These are phyloP conservation scores for Herpotrichia juniperi DNA, from an alignment of 2,329 filamentous ascomycete genomes.

Conservation along the genomic window DNA sequence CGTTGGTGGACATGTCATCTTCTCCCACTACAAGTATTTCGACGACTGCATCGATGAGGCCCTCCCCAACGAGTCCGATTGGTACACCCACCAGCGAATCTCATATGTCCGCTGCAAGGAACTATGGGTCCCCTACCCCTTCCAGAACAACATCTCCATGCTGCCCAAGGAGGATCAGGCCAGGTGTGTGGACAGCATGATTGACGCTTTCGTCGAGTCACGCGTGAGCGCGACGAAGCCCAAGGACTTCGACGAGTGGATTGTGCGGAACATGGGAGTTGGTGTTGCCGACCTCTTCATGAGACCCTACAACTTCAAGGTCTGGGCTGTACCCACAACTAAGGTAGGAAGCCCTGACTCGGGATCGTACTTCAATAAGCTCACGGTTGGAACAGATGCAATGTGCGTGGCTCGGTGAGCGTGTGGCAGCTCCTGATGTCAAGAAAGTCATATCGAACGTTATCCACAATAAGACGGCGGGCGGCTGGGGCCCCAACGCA, in stretches of 20 bases:
- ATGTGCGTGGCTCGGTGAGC: conserved; percentile 97
- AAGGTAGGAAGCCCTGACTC: conserved; percentile 68
- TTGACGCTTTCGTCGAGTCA: conserved; percentile 87
- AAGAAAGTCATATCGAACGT: conserved; percentile 94
- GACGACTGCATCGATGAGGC: conserved; percentile 99
- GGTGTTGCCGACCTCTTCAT: conserved; percentile 96
- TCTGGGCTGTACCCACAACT: conserved; percentile 97
- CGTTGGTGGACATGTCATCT: conserved; percentile 97
- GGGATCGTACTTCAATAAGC: neutral
- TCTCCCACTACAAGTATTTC: conserved; percentile 99
- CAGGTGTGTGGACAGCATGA: conserved; percentile 90
- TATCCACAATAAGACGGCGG: conserved; percentile 92
- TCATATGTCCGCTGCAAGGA: conserved; percentile 98
- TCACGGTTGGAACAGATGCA: conserved; percentile 74
- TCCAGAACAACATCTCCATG: conserved; percentile 99
- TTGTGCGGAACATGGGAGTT: conserved; percentile 85
- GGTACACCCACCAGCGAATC: conserved; percentile 97
- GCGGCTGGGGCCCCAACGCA: conserved; percentile 97
- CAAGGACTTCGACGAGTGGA: conserved; percentile 98
- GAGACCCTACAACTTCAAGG: conserved; percentile 99
- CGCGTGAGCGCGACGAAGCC: conserved; percentile 91
- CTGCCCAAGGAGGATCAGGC: conserved; percentile 97
- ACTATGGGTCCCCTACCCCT: conserved; percentile 97
- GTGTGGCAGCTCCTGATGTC: conserved; percentile 94
- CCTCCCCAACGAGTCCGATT: conserved; percentile 90